Evolutionary conservation across 2,329 filamentous ascomycete species (phyloP).

Genomic region (Penicillium verrucosum): DNA sequence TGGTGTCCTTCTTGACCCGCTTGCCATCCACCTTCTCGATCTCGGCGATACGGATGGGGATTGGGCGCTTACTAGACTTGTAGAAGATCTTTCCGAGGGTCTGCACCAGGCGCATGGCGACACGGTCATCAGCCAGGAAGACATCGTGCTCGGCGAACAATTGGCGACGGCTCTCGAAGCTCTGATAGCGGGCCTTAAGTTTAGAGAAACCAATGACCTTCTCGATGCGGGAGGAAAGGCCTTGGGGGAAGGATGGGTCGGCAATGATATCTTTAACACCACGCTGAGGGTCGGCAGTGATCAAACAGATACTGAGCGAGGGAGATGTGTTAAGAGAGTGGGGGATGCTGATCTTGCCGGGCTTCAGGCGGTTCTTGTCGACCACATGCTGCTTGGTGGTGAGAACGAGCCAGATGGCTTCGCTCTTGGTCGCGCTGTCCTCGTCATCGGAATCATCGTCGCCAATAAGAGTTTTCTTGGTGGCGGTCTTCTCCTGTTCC

Average conservation of each 20-base stretch:
- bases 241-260: constrained; percentile 66
- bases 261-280: constrained; percentile 86
- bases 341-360: constrained; percentile 74
- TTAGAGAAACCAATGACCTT: constrained; percentile 79
- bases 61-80: constrained; percentile 79
- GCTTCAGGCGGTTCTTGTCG: constrained; percentile 77
- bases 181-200: constrained; percentile 82
- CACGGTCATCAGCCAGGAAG: constrained; percentile 88
- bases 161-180: constrained; percentile 82
- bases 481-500: constrained; percentile 48
- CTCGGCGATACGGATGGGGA: constrained; percentile 72
- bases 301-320: constrained; percentile 73
- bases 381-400: constrained; percentile 65
- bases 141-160: constrained; percentile 83
- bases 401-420: constrained; percentile 59
- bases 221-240: constrained; percentile 65
- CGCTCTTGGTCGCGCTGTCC: constrained; percentile 44
- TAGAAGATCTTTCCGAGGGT: constrained; percentile 91
- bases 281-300: constrained; percentile 78
- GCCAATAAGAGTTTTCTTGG: constrained; percentile 55
- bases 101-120: constrained; percentile 68
- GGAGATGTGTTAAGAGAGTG: constrained; percentile 69
- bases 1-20: constrained; percentile 56
- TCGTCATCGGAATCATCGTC: constrained; percentile 47
- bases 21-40: constrained; percentile 60